phyloP scores from a whole-genome alignment of 352 stramenopile genomes.

The Albugo candida region DNA sequence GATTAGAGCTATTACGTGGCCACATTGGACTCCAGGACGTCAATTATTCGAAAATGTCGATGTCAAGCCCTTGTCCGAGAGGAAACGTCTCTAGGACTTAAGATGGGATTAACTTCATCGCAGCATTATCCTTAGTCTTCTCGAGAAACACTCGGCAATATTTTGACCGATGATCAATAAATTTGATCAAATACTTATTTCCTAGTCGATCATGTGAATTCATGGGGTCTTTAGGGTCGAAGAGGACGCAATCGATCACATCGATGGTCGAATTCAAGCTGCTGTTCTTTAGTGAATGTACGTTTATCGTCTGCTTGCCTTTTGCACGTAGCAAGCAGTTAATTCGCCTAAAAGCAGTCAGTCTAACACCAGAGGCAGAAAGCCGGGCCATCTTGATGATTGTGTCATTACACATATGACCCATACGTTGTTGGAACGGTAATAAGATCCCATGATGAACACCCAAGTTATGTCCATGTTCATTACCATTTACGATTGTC shows the following conservation, averaged over 20 bases:
- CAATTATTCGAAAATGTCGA: no score
- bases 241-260: neutral
- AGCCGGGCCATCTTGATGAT: neutral
- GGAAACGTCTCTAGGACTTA: no score
- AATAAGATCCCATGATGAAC: no score
- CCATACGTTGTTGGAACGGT: neutral
- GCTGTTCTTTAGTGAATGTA: neutral
- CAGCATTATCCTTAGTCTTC: neutral
- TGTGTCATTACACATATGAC: neutral
- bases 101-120: slow-evolving; percentile 1
- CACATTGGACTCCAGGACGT: no score
- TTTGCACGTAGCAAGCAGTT: neutral
- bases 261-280: neutral
- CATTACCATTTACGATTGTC: no score
- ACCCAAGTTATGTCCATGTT: no score
- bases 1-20: no score
- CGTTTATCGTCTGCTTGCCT: neutral
- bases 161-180: slow-evolving; percentile 1
- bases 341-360: neutral
- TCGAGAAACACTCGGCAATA: neutral
- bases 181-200: slow-evolving; percentile 1
- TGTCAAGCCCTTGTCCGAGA: no score
- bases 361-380: neutral
- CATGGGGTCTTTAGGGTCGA: neutral
- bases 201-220: neutral